Percentiles rank a stretch among this genome's conserved stretches.
phyloP scores from a whole-genome alignment of 352 stramenopile genomes.

The Phytopythium cucurbitacearum region DNA sequence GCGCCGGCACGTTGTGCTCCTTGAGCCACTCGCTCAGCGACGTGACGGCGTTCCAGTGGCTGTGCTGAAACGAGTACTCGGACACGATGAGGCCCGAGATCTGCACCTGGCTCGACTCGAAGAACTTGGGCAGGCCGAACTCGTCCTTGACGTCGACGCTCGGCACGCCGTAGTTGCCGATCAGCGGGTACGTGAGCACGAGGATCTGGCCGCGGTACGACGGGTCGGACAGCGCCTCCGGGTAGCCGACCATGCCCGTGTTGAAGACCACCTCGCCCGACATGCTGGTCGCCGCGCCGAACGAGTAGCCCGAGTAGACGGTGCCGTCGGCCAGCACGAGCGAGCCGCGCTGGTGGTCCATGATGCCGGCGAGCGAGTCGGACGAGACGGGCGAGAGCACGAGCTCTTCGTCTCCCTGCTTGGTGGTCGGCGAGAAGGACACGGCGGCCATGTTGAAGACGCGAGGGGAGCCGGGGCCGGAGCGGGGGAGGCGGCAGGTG shows the following conservation, averaged over 20 bases:
- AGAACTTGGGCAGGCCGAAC: constrained; percentile 93
- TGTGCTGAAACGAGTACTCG: constrained; percentile 96
- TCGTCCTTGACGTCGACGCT: constrained; percentile 87
- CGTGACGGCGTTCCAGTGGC: constrained; percentile 91
- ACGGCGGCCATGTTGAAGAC: constrained; percentile 29
- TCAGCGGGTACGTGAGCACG: constrained; percentile 95
- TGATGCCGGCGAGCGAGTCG: constrained; percentile 28
- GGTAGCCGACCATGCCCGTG: constrained; percentile 99
- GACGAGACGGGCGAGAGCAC: constrained; percentile 44
- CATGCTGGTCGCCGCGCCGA: constrained; percentile 87
- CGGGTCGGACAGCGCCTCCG: constrained; percentile 97
- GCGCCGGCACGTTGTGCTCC: constrained; percentile 90
- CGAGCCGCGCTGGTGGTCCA: constrained; percentile 40
- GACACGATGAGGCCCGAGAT: constrained; percentile 96
- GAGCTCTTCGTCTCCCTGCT: constrained; percentile 1
- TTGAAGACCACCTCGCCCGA: constrained; percentile 98
- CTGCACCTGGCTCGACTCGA: constrained; percentile 96
- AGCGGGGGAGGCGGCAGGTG: constrained; percentile 2
- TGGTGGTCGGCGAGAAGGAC: constrained; percentile 23
- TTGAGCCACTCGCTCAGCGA: constrained; percentile 88
- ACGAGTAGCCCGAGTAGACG: constrained; percentile 82
- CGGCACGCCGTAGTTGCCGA: constrained; percentile 98
- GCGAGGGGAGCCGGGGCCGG: constrained; percentile 11
- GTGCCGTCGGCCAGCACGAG: constrained; percentile 87
- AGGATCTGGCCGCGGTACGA: constrained; percentile 98